Evolutionary conservation across 2,329 filamentous ascomycete genomes (phyloP), one percentile per base, ranked within the genome.

Genomic region (Penicillium sp.): DNA sequence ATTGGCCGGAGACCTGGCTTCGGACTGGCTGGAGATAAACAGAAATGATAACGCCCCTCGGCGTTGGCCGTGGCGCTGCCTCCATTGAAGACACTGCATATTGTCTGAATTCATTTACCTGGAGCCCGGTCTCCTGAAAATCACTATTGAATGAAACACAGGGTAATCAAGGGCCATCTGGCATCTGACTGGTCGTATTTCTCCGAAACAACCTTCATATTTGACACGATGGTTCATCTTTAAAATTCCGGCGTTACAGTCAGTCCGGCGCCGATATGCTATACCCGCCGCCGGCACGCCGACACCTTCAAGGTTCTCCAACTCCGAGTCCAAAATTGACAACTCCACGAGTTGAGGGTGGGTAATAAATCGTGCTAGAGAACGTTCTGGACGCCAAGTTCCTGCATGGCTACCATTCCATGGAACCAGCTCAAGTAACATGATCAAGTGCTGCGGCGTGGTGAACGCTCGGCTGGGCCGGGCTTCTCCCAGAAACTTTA

Each of bases 21-120:
- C 23, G 29, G 60, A 58, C 54, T 62, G 60, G 60, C 55, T 53
- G 46, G 60, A 62, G 60, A 62, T 62, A 62, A 41, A 29, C 29
- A 41, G 8, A 15, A 38, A 26, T 15, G 31, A 57, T 48, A 50
- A 49, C 55, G 19, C 5, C 15, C 38, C 30, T 17, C 35, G 35
- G 35, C 35, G 35, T 41, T 11, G 13, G 35, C 35, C 35, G 35
- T 41, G 35, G 35, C 35, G 35, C 35, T 31, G 11, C 46, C 11
- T 26, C 15, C 47, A 5, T 50, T 9, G 35, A 45, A 8, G 17
- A 21, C 21, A 21, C 1, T 49, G 23, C 9, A 23, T 29, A 49
- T 29, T 49, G 47, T 50, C 46, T 38, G 31, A 19, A 35, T 38
- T 51, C 21, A 55, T 47, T n/a, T 47, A 26, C 45, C 23, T 47